Evolutionary conservation across 176 grass and related monocot genomes (phyloP).

Genomic region (Triticum turgidum): DNA sequence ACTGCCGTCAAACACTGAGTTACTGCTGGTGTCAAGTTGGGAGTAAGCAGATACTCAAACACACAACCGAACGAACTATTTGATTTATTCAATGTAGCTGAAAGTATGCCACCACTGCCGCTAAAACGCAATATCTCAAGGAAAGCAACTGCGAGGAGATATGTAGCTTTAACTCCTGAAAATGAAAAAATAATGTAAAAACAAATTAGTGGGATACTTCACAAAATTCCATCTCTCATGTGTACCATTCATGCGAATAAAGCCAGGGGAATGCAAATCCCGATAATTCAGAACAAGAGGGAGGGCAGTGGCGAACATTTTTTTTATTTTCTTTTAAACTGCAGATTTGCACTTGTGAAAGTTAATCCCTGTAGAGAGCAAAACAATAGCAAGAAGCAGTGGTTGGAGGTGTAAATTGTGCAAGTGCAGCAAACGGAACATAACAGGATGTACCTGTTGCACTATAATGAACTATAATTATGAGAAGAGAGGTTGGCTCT

Average conservation of each 20-base stretch:
- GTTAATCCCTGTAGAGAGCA: not conserved
- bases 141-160: constrained; percentile 95
- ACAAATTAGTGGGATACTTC: constrained; percentile 32
- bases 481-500: not conserved
- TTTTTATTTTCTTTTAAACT: constrained; percentile 7
- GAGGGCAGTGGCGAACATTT: not conserved
- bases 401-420: constrained; percentile 10
- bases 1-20: constrained; percentile 92
- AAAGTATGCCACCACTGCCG: constrained; percentile 80
- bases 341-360: not conserved
- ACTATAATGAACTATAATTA: not conserved
- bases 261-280: not conserved
- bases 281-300: constrained; percentile 21
- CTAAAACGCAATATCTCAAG: constrained; percentile 97
- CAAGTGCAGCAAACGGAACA: constrained; percentile 5
- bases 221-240: constrained; percentile 2
- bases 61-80: constrained; percentile 91
- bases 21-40: constrained; percentile 84
- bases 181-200: constrained; percentile 46
- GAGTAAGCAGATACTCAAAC: constrained; percentile 97
- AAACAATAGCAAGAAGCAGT: constrained; percentile 4
- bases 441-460: constrained; percentile 1
- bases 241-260: constrained; percentile 24
- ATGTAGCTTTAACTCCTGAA: constrained; percentile 97
- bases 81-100: constrained; percentile 63